phyloP scores from a whole-genome alignment of 352 stramenopile genomes.

The Phytophthora pluvialis region DNA sequence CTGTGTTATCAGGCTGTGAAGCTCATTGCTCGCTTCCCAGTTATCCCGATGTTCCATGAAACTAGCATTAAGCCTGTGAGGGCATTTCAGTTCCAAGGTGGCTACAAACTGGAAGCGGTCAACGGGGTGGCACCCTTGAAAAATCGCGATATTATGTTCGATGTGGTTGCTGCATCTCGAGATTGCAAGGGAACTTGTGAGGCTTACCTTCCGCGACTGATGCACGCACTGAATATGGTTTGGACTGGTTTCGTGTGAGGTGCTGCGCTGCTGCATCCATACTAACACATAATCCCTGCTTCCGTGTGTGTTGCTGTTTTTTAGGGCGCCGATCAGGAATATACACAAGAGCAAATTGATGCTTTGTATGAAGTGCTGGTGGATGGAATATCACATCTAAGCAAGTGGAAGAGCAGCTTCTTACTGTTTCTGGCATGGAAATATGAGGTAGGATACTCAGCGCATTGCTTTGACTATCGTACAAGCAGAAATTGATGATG shows the following conservation, averaged over 20 bases:
- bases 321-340: conserved; percentile 9
- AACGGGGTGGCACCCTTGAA: conserved; percentile 20
- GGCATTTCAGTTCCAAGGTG: conserved; percentile 21
- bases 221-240: conserved; percentile 55
- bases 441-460: conserved; percentile 41
- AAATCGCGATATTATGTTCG: conserved; percentile 31
- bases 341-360: conserved; percentile 32
- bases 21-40: conserved; percentile 48
- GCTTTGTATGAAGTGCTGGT: conserved; percentile 29
- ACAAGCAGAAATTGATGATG: not conserved
- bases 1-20: conserved; percentile 40
- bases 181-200: conserved; percentile 41
- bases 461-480: not conserved
- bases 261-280: not conserved
- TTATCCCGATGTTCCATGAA: conserved; percentile 62
- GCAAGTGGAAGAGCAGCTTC: conserved; percentile 67
- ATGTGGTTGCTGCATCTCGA: conserved; percentile 34
- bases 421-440: conserved; percentile 64
- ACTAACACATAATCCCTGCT: conserved; percentile 1
- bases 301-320: not conserved
- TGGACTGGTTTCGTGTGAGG: not conserved
- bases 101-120: conserved; percentile 28
- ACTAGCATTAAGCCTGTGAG: conserved; percentile 49
- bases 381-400: conserved; percentile 38
- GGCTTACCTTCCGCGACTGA: conserved; percentile 44